Percentiles rank a stretch among this genome's conserved stretches.
Evolutionary conservation across 495 filamentous ascomycete genomes (phyloP).

Genomic region (Trichoderma erinaceum): DNA sequence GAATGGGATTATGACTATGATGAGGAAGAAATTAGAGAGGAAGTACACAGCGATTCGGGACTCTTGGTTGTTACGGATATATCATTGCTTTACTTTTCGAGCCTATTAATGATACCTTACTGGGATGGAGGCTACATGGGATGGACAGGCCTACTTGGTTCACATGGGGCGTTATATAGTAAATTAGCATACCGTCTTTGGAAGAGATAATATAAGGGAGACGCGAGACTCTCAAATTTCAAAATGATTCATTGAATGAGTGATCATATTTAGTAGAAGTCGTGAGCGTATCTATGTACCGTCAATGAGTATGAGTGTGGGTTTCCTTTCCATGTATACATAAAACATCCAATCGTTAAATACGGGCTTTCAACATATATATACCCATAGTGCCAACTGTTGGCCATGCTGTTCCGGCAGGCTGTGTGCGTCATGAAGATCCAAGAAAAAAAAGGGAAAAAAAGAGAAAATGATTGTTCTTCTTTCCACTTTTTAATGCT

Average conservation of each 20-base stretch:
- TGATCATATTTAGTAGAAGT: neutral
- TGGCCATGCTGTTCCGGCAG: constrained; percentile 8
- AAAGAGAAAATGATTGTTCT: neutral
- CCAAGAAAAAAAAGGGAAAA: neutral
- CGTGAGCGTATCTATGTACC: constrained; percentile 14
- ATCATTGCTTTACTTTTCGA: neutral
- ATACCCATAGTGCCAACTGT: constrained; percentile 6
- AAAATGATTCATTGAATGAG: neutral
- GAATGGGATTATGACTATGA: neutral
- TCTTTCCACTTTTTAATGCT: neutral
- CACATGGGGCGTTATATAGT: neutral
- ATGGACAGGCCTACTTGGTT: neutral
- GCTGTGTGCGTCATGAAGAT: neutral
- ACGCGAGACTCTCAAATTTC: neutral
- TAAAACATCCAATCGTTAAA: constrained; percentile 14
- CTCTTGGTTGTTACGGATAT: neutral
- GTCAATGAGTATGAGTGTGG: constrained; percentile 3
- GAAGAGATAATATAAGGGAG: neutral
- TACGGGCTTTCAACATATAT: neutral
- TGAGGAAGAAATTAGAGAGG: neutral
- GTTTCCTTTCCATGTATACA: constrained; percentile 13
- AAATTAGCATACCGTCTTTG: neutral
- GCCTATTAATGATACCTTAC: neutral
- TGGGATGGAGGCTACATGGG: neutral
- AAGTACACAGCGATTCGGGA: neutral